Percentiles rank a stretch among this genome's conserved stretches.
These are phyloP conservation scores for Trichophyton rubrum DNA, from an alignment of 2,329 filamentous ascomycete genomes.

Conservation along the genomic window DNA sequence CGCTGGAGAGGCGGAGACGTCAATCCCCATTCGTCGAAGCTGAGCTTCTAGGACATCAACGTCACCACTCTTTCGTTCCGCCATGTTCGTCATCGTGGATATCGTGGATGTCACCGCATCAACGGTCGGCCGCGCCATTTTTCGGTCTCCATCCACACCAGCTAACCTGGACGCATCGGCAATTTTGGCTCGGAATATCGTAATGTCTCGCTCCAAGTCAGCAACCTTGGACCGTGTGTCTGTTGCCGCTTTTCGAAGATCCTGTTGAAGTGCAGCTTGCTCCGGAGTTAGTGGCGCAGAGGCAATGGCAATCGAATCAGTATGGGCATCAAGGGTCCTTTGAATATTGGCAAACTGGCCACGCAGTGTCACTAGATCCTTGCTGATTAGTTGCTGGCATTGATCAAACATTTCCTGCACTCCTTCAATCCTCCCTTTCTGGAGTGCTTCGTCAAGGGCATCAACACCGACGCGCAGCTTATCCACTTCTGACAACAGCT, in stretches of 20 bases:
- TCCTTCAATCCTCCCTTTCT: constrained; percentile 55
- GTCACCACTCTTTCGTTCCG: constrained; percentile 79
- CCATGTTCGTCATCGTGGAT: constrained; percentile 80
- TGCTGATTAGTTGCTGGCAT: constrained; percentile 47
- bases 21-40: constrained; percentile 57
- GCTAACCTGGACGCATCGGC: constrained; percentile 44
- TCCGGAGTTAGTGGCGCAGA: constrained; percentile 71
- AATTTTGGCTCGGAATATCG: constrained; percentile 66
- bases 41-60: constrained; percentile 82
- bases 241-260: constrained; percentile 64
- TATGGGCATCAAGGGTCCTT: constrained; percentile 57
- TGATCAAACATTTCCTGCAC: constrained; percentile 56
- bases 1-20: constrained; percentile 13
- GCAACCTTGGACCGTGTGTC: constrained; percentile 61
- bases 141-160: constrained; percentile 29
- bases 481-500: constrained; percentile 64
- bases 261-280: constrained; percentile 69
- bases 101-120: constrained; percentile 89
- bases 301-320: constrained; percentile 56
- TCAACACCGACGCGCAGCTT: constrained; percentile 55
- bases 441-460: constrained; percentile 51
- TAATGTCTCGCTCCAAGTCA: constrained; percentile 67
- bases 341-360: constrained; percentile 67
- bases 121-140: constrained; percentile 56
- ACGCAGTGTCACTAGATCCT: constrained; percentile 59